These are phyloP conservation scores for Leccinum sublutescens DNA, from an alignment of 768 basidiomycete species.

Conservation along the genomic window DNA sequence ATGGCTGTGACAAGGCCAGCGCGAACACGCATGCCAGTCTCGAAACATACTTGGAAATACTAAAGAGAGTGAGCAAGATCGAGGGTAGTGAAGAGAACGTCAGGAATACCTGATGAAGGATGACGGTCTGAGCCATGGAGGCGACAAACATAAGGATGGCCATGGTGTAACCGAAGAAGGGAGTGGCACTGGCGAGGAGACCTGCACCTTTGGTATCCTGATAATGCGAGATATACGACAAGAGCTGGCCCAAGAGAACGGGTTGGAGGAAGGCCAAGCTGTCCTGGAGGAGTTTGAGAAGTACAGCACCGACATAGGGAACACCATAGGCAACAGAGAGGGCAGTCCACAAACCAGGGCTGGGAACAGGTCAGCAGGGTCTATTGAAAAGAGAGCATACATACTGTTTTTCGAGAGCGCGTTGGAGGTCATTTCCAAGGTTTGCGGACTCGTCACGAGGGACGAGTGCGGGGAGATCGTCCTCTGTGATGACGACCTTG, in stretches of 20 bases:
- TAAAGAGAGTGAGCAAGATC: slow-evolving; percentile 22
- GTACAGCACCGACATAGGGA: slow-evolving; percentile 61
- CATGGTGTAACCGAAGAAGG: slow-evolving; percentile 71
- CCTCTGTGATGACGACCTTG: slow-evolving; percentile 68
- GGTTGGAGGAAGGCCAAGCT: slow-evolving; percentile 82
- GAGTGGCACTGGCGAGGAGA: slow-evolving; percentile 30
- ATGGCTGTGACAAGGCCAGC: slow-evolving; percentile 84
- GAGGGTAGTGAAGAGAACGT: background rate
- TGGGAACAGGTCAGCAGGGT: slow-evolving; percentile 23
- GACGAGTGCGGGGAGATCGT: slow-evolving; percentile 77
- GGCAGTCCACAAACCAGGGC: slow-evolving; percentile 67
- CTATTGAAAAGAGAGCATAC: slow-evolving; percentile 21
- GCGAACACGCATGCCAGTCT: slow-evolving; percentile 92
- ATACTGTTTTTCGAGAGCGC: slow-evolving; percentile 63
- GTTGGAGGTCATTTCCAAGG: slow-evolving; percentile 60
- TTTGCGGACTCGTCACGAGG: slow-evolving; percentile 66
- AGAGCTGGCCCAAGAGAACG: slow-evolving; percentile 74
- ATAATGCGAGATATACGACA: slow-evolving; percentile 81
- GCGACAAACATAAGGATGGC: slow-evolving; percentile 78
- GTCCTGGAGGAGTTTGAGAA: slow-evolving; percentile 79
- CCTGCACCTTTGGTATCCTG: slow-evolving; percentile 44
- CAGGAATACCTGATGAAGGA: slow-evolving; percentile 68
- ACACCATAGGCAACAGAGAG: slow-evolving; percentile 77
- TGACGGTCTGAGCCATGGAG: slow-evolving; percentile 73
- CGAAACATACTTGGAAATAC: slow-evolving; percentile 85